These are phyloP conservation scores for Borovskyia barvae DNA, from an alignment of 208 protist species.

Conservation along the genomic window DNA sequence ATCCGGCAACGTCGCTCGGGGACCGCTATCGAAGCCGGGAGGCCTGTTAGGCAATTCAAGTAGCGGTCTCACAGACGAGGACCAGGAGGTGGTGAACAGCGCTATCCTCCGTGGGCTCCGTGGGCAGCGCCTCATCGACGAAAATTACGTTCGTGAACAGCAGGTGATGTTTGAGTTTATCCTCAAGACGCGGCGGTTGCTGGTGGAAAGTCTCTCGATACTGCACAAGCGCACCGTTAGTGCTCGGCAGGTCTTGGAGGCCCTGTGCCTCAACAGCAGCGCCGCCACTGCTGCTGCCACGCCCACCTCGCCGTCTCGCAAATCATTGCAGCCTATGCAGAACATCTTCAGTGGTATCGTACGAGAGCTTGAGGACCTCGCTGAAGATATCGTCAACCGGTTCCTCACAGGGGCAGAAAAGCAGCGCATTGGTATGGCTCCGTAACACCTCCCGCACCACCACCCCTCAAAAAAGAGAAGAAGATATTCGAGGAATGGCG, in stretches of 20 bases:
- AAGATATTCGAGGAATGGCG: neutral
- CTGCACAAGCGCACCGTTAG: conserved; percentile 55
- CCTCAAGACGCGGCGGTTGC: conserved; percentile 59
- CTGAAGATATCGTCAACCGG: conserved; percentile 35
- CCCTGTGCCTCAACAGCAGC: conserved; percentile 33
- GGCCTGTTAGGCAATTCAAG: neutral
- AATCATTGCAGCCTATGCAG: conserved; percentile 30
- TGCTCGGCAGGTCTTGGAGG: conserved; percentile 66
- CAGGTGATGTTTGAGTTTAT: conserved; percentile 82
- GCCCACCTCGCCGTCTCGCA: conserved; percentile 1
- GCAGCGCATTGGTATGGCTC: conserved; percentile 48
- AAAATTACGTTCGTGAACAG: conserved; percentile 63
- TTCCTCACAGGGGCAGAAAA: conserved; percentile 66
- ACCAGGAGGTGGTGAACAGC: conserved; percentile 22
- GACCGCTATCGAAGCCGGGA: neutral
- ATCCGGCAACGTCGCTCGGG: neutral
- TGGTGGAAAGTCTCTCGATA: conserved; percentile 64
- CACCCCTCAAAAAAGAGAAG: no score
- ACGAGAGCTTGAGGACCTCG: conserved; percentile 56
- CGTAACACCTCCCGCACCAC: no score
- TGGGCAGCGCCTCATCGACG: conserved; percentile 29
- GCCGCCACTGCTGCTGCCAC: neutral
- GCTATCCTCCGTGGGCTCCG: conserved; percentile 32
- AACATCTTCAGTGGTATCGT: conserved; percentile 51
- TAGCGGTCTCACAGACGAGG: conserved; percentile 1